Percentiles rank a stretch among this genome's conserved stretches.
Evolutionary conservation across 2,329 filamentous ascomycete species (phyloP).

Genomic region (Ambrosiella cleistominuta): DNA sequence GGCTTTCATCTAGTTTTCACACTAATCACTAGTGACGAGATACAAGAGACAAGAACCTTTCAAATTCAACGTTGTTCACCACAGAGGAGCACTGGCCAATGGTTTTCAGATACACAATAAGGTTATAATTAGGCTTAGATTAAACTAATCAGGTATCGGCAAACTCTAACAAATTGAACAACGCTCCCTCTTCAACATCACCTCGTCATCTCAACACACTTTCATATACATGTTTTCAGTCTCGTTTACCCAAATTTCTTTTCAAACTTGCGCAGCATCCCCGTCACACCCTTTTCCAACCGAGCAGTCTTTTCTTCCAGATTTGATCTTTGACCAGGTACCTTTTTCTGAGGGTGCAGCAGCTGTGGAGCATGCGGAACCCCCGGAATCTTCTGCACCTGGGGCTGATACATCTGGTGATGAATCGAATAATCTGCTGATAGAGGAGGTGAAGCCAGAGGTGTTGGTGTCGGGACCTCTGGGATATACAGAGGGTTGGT

Average conservation of each 20-base stretch:
- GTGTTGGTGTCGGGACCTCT: conserved; percentile 14
- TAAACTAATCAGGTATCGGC: too few relatives aligned
- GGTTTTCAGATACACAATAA: too few relatives aligned
- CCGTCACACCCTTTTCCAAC: conserved; percentile 51
- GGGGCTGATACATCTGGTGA: conserved; percentile 28
- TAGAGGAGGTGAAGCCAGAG: conserved; percentile 16
- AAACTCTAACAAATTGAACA: not conserved
- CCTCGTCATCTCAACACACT: not conserved
- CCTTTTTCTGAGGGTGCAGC: conserved; percentile 3
- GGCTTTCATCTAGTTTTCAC: too few relatives aligned
- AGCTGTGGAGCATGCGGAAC: not conserved
- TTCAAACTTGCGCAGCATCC: conserved; percentile 62
- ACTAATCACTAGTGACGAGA: too few relatives aligned
- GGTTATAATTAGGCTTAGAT: too few relatives aligned
- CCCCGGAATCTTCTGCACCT: not conserved
- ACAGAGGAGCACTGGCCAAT: too few relatives aligned
- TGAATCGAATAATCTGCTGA: conserved; percentile 40
- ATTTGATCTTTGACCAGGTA: conserved; percentile 19
- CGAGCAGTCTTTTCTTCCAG: conserved; percentile 48
- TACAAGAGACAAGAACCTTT: too few relatives aligned
- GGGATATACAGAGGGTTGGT: conserved; percentile 7
- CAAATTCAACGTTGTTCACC: too few relatives aligned
- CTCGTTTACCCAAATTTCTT: conserved; percentile 43
- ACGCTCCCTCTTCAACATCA: not conserved
- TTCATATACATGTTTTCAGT: not conserved